phyloP scores from a whole-genome alignment of 129 eudicot species.

The Helianthus annuus region HanXRQr2.0-SUNRISE NC_035442.2:30542685-30543184 shows the following conservation, averaged over 20 bases:
- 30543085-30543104: conserved; percentile 26
- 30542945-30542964: conserved; percentile 36
- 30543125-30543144: conserved; percentile 8
- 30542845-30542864: conserved; percentile 38
- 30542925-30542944: conserved; percentile 37
- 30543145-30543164: not conserved
- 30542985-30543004: conserved; percentile 37
- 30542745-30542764: too few species aligned
- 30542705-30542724: too few species aligned
- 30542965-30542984: conserved; percentile 29
- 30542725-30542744: too few species aligned
- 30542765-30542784: not conserved
- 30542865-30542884: conserved; percentile 26
- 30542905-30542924: conserved; percentile 41
- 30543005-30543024: conserved; percentile 32
- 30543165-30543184: too few species aligned
- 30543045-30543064: conserved; percentile 36
- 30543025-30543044: conserved; percentile 30
- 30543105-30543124: conserved; percentile 36
- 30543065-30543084: conserved; percentile 33
- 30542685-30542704: too few species aligned
- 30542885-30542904: conserved; percentile 35
- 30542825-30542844: conserved; percentile 32
- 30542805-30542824: conserved; percentile 34
- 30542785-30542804: conserved; percentile 32